Evolutionary conservation across 345 rosid species (phyloP), one percentile per base, ranked within the genome.

Genomic region (Garcia nutans): DNA sequence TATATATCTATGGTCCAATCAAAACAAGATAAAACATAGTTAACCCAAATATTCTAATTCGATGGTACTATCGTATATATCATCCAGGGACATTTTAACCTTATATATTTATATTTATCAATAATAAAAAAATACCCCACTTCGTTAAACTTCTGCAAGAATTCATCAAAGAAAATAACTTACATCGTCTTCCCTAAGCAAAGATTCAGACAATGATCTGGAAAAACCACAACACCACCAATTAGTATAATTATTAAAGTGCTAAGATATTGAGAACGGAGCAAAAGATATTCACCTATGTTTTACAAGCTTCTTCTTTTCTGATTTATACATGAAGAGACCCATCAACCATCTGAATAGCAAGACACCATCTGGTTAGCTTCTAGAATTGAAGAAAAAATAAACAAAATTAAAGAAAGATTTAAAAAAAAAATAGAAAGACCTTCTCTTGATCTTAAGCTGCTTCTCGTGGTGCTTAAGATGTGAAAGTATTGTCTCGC

Each of bases 171-270:
- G 58, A 63, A 26, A 74, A 65, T 23, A 78, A 89, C 90, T 84
- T 86, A 92, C 98, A 82, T 92, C 98, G 76, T 94, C 97, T 74
- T 88, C 94, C 81, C 98, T 87, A 42, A 91, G 89, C 75, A 89
- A 54, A 20, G 92, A 87, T 77, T 94, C 97, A 7, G 92, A 86
- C 83, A 92, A 61, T 64, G 61, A 84, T 82, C 97, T 92, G 87
- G 28, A 31, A 24, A 60, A 68, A 49, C 7, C 77, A 71, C 31
- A 78, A 41, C 31, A 77, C 74, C 49, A 72, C 68, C 41, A 73
- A 68, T 60, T 50, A 74, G 22, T 31, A 26, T 12, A 10, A 63
- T 20, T 33, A 63, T 66, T 11, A 67, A 5, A 54, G 20, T 17
- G 23, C 10, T 7, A 17, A 13, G 20, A 17, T 37, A 58, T 37